A percentile compares a stretch with the other conserved stretches of the same genome.
Conservation (phyloP, 768 basidiomycete genomes). For the Chalciporus pseudorubinellus region DNA sequence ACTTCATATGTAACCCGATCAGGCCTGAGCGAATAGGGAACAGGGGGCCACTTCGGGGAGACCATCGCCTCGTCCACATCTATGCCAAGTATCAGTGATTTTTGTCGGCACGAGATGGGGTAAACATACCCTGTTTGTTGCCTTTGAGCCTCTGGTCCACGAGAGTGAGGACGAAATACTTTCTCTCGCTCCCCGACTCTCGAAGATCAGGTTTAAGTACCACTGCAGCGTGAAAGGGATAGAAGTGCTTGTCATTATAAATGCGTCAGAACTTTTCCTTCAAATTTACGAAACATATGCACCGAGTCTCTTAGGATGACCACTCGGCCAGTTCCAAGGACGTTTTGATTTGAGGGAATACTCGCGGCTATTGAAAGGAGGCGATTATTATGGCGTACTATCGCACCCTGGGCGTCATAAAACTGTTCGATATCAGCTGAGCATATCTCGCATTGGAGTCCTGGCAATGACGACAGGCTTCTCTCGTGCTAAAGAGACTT, state of each 20-base stretch:
- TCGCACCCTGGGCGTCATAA: slow-evolving; percentile 68
- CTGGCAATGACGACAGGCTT: slow-evolving; percentile 55
- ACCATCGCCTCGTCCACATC: slow-evolving; percentile 57
- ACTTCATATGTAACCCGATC: slow-evolving; percentile 66
- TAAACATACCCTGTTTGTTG: slow-evolving; percentile 45
- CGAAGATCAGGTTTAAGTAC: slow-evolving; percentile 63
- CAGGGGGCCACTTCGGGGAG: slow-evolving; percentile 78
- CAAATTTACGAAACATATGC: slow-evolving; percentile 25
- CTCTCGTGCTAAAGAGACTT: slow-evolving; percentile 61
- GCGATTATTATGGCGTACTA: slow-evolving; percentile 59
- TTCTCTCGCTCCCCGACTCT: slow-evolving; percentile 47
- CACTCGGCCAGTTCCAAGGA: slow-evolving; percentile 71
- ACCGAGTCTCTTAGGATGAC: slow-evolving; percentile 83
- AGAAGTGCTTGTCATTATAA: slow-evolving; percentile 62
- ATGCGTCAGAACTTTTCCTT: background rate
- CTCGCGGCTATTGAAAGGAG: slow-evolving; percentile 58
- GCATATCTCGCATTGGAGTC: slow-evolving; percentile 69
- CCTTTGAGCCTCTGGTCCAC: slow-evolving; percentile 63
- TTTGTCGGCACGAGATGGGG: background rate
- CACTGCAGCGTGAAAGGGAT: slow-evolving; percentile 63
- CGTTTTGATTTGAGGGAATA: slow-evolving; percentile 65
- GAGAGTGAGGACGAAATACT: slow-evolving; percentile 69
- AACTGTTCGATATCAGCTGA: slow-evolving; percentile 66
- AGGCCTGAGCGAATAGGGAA: slow-evolving; percentile 43
- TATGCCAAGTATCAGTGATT: slow-evolving; percentile 26